Percentiles rank a stretch among this genome's conserved stretches.
Evolutionary conservation across 768 basidiomycete genomes (phyloP).

Genomic region (Leucogyrophana mollusca): DNA sequence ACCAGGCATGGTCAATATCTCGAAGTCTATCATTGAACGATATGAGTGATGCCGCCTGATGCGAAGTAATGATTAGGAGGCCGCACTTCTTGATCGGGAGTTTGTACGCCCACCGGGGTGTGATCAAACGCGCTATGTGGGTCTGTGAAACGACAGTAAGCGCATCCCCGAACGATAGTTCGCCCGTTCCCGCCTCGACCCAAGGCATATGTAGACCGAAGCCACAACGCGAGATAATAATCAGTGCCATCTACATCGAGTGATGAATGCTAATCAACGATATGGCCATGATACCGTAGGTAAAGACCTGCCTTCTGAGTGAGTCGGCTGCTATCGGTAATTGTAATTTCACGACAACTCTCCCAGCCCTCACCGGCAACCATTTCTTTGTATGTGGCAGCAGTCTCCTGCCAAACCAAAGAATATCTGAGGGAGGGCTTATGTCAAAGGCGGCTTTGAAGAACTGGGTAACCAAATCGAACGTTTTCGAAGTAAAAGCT

Average conservation of each 20-base stretch:
- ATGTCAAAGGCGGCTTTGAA: background rate
- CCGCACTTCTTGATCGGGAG: constrained; percentile 21
- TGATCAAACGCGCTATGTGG: constrained; percentile 14
- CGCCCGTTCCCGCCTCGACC: constrained; percentile 4
- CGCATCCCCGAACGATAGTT: constrained; percentile 4
- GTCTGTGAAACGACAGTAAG: constrained; percentile 14
- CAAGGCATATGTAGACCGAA: constrained; percentile 23
- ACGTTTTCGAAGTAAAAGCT: constrained; percentile 43
- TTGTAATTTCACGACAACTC: constrained; percentile 10
- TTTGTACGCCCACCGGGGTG: constrained; percentile 23
- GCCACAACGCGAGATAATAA: constrained; percentile 20
- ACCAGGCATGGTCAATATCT: constrained; percentile 15
- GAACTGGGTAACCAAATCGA: constrained; percentile 4
- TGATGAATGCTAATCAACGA: background rate
- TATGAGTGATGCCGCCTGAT: background rate
- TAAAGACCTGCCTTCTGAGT: background rate
- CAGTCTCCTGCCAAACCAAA: background rate
- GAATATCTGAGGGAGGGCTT: background rate
- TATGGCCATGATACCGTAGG: background rate
- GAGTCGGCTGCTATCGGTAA: constrained; percentile 23
- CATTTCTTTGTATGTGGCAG: background rate
- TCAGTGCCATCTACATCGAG: constrained; percentile 17
- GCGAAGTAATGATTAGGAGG: background rate
- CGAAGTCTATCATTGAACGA: constrained; percentile 4
- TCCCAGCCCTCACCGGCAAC: background rate